Evolutionary conservation across 176 grass and related monocot species (phyloP).

Genomic region (Cocos nucifera): DNA sequence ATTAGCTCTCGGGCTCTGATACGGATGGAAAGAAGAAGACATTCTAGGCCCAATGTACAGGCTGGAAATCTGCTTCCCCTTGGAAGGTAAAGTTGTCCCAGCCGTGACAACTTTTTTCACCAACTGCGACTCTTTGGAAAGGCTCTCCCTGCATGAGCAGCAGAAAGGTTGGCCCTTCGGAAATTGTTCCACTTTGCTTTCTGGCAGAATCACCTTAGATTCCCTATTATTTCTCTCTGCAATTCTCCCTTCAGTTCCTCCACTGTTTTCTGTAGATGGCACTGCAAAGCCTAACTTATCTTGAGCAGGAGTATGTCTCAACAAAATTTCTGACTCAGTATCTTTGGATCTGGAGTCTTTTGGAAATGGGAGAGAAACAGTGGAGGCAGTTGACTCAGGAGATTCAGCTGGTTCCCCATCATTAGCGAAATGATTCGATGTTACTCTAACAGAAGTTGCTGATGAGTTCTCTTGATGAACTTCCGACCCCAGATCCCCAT

Average conservation of each 20-base stretch:
- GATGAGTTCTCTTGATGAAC: conserved; percentile 21
- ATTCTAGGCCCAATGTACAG: conserved; percentile 56
- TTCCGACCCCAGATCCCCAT: not conserved
- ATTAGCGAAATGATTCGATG: conserved; percentile 40
- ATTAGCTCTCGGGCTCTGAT: conserved; percentile 39
- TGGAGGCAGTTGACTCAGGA: not conserved
- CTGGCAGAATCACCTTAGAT: conserved; percentile 4
- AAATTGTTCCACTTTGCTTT: conserved; percentile 25
- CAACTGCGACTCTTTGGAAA: conserved; percentile 40
- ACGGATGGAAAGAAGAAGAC: conserved; percentile 61
- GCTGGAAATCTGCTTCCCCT: conserved; percentile 42
- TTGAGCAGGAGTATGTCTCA: not conserved
- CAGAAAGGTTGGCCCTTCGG: conserved; percentile 36
- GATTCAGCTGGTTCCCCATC: conserved; percentile 7
- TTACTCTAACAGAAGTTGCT: conserved; percentile 41
- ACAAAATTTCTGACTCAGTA: conserved; percentile 11
- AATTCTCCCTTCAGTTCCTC: conserved; percentile 25
- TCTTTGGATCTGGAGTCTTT: conserved; percentile 26
- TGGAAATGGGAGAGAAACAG: conserved; percentile 18
- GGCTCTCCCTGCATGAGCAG: conserved; percentile 65
- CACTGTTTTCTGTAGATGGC: conserved; percentile 23
- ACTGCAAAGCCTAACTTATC: conserved; percentile 6
- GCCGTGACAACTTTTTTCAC: conserved; percentile 19
- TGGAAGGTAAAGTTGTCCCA: conserved; percentile 26
- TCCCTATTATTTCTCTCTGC: conserved; percentile 26